phyloP scores from a whole-genome alignment of 345 rosid genomes.

The Capsella bursapastoris region DNA sequence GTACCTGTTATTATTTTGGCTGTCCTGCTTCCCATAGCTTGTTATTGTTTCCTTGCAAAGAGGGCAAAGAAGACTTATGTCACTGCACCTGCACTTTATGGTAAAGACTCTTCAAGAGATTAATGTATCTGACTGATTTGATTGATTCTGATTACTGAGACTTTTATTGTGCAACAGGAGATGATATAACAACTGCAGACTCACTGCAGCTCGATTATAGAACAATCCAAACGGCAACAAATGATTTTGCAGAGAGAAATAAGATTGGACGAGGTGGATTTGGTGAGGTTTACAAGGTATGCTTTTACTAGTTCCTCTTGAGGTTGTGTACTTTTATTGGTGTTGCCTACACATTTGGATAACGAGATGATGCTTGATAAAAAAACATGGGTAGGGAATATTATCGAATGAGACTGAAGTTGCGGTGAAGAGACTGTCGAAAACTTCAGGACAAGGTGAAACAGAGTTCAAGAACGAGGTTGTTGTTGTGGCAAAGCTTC shows the following conservation, averaged over 20 bases:
- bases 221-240: not conserved
- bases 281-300: not conserved
- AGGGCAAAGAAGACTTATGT: not conserved
- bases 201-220: not conserved
- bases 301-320: too few species aligned
- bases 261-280: not conserved
- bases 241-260: not conserved
- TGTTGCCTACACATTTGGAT: too few species aligned
- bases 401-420: not conserved
- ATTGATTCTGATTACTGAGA: not conserved
- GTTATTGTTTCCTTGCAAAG: not conserved
- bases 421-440: not conserved
- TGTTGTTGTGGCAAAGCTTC: not conserved
- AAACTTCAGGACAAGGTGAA: not conserved
- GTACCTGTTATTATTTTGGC: not conserved
- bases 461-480: not conserved
- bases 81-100: not conserved
- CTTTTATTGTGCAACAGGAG: not conserved
- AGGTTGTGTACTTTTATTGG: too few species aligned
- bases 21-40: not conserved
- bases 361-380: too few species aligned
- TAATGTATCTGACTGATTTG: not conserved
- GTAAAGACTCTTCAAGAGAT: not conserved
- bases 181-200: not conserved
- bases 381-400: not conserved